Percentiles rank a stretch among this genome's conserved stretches.
Conservation (phyloP, 2,329 filamentous ascomycete species). For the Cucurbitaria berberidis region DNA sequence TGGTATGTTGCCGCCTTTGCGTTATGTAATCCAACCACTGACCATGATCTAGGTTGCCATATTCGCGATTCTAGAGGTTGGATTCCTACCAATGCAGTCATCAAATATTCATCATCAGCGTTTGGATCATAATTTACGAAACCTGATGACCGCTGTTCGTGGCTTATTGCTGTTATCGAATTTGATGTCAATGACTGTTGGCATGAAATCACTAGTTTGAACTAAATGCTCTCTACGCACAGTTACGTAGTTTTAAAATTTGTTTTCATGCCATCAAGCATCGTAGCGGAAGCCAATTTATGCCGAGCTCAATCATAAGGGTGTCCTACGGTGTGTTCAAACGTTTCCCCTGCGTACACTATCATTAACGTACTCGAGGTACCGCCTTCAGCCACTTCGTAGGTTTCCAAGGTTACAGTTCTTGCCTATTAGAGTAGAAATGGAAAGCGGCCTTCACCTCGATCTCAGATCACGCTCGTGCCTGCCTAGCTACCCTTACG, state of each 20-base stretch:
- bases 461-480: not conserved
- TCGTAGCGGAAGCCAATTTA: no score
- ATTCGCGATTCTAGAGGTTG: constrained; percentile 52
- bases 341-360: no score
- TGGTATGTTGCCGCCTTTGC: constrained; percentile 63
- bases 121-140: not conserved
- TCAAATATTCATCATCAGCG: not conserved
- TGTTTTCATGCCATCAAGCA: no score
- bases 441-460: constrained; percentile 14
- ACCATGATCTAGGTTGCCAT: constrained; percentile 52
- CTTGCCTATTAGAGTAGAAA: no score
- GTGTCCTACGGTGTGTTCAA: no score
- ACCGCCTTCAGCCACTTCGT: not conserved
- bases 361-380: no score
- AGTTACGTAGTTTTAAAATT: no score
- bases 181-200: no score
- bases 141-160: not conserved
- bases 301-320: no score
- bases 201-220: no score
- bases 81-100: not conserved
- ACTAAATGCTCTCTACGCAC: no score
- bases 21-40: constrained; percentile 5
- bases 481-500: not conserved
- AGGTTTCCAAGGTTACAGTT: no score
- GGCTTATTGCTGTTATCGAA: not conserved